Evolutionary conservation across 257 asterid species (phyloP).

Genomic region (Gentiana straminea): DNA sequence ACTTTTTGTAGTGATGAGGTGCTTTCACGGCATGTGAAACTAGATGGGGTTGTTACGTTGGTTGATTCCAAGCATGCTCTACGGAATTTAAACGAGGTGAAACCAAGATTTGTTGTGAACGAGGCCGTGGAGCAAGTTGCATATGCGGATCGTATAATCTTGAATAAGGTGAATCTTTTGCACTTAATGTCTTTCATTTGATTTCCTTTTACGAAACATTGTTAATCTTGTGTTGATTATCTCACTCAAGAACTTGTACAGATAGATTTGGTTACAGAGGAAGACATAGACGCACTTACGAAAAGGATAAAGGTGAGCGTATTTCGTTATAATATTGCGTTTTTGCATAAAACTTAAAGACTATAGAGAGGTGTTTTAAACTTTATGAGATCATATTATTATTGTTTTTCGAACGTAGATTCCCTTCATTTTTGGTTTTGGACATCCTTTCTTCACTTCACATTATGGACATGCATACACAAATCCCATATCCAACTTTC

Average conservation of each 20-base stretch:
- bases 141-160: constrained; percentile 83
- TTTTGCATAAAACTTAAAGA: not conserved
- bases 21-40: constrained; percentile 76
- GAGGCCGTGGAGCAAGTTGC: constrained; percentile 99
- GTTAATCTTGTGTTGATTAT: constrained; percentile 4
- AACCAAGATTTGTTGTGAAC: constrained; percentile 93
- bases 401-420: no score
- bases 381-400: no score
- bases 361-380: not conserved
- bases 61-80: constrained; percentile 74
- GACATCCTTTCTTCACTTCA: no score
- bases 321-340: not conserved
- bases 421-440: no score
- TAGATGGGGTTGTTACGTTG: constrained; percentile 92
- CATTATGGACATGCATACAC: no score
- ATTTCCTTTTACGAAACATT: not conserved
- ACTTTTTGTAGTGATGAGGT: constrained; percentile 83
- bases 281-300: constrained; percentile 56
- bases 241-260: constrained; percentile 28
- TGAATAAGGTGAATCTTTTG: constrained; percentile 47
- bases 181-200: constrained; percentile 2
- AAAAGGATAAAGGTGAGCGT: constrained; percentile 54
- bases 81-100: constrained; percentile 72
- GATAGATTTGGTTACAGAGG: constrained; percentile 74
- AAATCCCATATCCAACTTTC: no score